A percentile compares a stretch with the other conserved stretches of the same genome.
phyloP scores from a whole-genome alignment of 2,329 filamentous ascomycete genomes.

The Fusarium robinianum region DNA sequence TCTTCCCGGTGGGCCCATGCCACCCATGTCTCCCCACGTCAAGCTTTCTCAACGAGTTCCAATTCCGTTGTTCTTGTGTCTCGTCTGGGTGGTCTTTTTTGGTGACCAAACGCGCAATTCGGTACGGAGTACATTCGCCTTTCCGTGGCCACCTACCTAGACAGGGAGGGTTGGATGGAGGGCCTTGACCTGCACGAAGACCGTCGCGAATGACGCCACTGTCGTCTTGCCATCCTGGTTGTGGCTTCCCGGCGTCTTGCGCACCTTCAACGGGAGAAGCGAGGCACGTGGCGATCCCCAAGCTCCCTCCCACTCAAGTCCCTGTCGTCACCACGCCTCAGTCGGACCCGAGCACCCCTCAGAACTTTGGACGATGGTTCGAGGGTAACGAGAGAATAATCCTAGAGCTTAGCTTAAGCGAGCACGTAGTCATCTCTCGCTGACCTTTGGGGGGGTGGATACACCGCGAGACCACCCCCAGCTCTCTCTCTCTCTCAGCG shows the following conservation, averaged over 20 bases:
- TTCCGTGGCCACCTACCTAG: too few relatives aligned
- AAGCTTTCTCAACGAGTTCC: conserved; percentile 35
- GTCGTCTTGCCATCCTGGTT: conserved; percentile 17
- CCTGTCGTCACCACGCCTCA: conserved; percentile 2
- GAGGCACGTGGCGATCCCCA: conserved; percentile 11
- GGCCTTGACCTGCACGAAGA: too few relatives aligned
- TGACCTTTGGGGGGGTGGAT: conserved; percentile 13
- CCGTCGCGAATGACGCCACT: conserved; percentile 18
- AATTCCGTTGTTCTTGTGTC: conserved; percentile 6
- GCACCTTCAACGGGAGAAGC: conserved; percentile 10
- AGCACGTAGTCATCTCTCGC: too few relatives aligned
- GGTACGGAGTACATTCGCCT: too few relatives aligned
- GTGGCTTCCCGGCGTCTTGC: conserved; percentile 2
- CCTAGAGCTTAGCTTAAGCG: conserved; percentile 8
- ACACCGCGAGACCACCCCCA: too few relatives aligned
- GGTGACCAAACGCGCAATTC: too few relatives aligned
- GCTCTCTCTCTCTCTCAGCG: too few relatives aligned
- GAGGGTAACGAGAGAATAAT: conserved; percentile 6
- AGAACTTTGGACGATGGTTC: conserved; percentile 9
- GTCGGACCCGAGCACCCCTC: too few relatives aligned
- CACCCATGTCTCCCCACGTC: too few relatives aligned
- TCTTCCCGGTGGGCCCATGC: conserved; percentile 2
- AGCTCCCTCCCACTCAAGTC: background rate
- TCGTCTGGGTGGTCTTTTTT: too few relatives aligned
- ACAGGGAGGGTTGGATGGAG: background rate